Conservation (phyloP, 176 grass and related monocot genomes). For the Tuctoria greenei region DNA sequence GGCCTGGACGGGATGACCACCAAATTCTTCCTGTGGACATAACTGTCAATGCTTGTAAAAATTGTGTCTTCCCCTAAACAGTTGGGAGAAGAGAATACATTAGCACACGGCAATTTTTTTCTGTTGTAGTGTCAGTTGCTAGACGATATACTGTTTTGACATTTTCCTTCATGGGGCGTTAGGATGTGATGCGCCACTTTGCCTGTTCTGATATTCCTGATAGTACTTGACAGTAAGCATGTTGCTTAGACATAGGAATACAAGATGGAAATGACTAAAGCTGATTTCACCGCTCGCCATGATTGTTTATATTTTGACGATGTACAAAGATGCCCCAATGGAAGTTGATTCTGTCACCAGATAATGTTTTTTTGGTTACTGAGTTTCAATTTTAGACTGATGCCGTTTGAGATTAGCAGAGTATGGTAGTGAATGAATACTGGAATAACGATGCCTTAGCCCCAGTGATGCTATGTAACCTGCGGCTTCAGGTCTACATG, state of each 20-base stretch:
- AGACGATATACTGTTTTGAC: not conserved
- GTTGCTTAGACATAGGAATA: not conserved
- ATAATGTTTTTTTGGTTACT: not conserved
- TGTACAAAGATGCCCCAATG: not conserved
- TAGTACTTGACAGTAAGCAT: not conserved
- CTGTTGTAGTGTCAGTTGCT: not conserved
- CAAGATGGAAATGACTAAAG: conserved; percentile 5
- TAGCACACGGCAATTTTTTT: not conserved
- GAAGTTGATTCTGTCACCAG: not conserved
- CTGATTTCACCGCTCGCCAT: not conserved
- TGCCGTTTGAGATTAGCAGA: not conserved
- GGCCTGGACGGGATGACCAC: not conserved
- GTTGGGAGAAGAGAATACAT: too few relatives aligned
- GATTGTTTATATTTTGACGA: not conserved
- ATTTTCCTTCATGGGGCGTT: not conserved
- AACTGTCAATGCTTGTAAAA: conserved; percentile 14
- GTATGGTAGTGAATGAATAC: not conserved
- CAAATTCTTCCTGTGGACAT: conserved; percentile 18
- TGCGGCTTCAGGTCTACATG: too few relatives aligned
- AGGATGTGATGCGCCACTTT: not conserved
- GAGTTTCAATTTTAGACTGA: not conserved
- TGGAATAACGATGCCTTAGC: not conserved
- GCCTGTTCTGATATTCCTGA: not conserved
- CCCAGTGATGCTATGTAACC: not conserved
- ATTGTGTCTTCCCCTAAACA: not conserved